phyloP scores from a whole-genome alignment of 129 eudicot genomes.

The Silybum marianum region DNA sequence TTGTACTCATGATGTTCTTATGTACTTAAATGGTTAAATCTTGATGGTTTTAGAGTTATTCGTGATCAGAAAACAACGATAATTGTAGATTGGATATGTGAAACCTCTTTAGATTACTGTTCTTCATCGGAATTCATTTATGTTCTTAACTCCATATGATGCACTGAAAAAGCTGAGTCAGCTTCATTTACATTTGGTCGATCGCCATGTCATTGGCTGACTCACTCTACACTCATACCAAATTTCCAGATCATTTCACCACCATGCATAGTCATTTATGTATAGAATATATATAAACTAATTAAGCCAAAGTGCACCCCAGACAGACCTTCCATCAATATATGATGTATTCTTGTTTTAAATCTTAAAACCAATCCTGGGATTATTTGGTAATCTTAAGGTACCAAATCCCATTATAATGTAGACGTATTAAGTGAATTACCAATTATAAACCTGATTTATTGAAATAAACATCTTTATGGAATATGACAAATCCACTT shows the following conservation, averaged over 20 bases:
- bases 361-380: not conserved
- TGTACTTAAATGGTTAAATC: slow-evolving; percentile 24
- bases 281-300: slow-evolving; percentile 6
- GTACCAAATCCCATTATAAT: not conserved
- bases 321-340: slow-evolving; percentile 18
- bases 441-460: not conserved
- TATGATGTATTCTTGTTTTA: not conserved
- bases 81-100: slow-evolving; percentile 11
- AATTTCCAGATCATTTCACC: slow-evolving; percentile 26
- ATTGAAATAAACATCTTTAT: not conserved
- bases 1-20: slow-evolving; percentile 24
- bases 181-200: slow-evolving; percentile 1
- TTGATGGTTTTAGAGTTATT: slow-evolving; percentile 9
- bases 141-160: slow-evolving; percentile 6
- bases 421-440: not conserved
- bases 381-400: not conserved
- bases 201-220: slow-evolving; percentile 44
- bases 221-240: slow-evolving; percentile 34
- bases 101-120: slow-evolving; percentile 2
- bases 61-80: slow-evolving; percentile 1
- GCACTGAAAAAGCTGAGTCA: slow-evolving; percentile 11
- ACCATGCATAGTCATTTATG: slow-evolving; percentile 21
- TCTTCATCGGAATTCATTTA: not conserved
- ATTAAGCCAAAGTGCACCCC: slow-evolving; percentile 9
- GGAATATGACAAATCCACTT: slow-evolving; percentile 32